Percentiles rank a stretch among this genome's conserved stretches.
phyloP scores from a whole-genome alignment of 768 basidiomycete species.

The Lactarius akahatsu region DNA sequence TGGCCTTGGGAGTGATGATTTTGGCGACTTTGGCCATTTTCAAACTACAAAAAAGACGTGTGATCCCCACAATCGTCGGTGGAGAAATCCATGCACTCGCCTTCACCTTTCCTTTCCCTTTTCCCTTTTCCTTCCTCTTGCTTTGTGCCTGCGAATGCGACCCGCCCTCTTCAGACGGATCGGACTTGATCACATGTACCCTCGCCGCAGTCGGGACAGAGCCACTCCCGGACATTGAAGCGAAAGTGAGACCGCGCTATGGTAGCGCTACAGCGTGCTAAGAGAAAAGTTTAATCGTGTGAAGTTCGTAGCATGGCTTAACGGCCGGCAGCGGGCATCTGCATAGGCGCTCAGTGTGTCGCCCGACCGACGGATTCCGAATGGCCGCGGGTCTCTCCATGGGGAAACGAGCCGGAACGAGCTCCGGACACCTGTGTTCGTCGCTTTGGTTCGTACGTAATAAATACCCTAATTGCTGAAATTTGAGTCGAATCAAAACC shows the following conservation, averaged over 20 bases:
- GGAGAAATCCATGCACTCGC: not conserved
- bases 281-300: not conserved
- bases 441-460: not conserved
- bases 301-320: not conserved
- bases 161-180: not conserved
- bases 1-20: not conserved
- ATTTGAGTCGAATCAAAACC: not conserved
- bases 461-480: not conserved
- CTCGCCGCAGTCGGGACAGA: not conserved
- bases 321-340: not conserved
- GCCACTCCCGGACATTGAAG: not conserved
- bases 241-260: not conserved
- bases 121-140: too few relatives aligned
- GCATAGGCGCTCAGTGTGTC: not conserved
- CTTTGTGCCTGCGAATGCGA: not conserved
- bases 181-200: constrained; percentile 4
- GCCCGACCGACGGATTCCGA: not conserved
- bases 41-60: not conserved
- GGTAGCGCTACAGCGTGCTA: not conserved
- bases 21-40: not conserved
- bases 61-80: not conserved
- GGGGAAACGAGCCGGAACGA: not conserved
- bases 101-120: not conserved
- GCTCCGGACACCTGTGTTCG: not conserved
- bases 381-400: not conserved